Evolutionary conservation across 2,329 filamentous ascomycete genomes (phyloP), one percentile per base, ranked within the genome.

Genomic region (Penicillium capsulatum): DNA sequence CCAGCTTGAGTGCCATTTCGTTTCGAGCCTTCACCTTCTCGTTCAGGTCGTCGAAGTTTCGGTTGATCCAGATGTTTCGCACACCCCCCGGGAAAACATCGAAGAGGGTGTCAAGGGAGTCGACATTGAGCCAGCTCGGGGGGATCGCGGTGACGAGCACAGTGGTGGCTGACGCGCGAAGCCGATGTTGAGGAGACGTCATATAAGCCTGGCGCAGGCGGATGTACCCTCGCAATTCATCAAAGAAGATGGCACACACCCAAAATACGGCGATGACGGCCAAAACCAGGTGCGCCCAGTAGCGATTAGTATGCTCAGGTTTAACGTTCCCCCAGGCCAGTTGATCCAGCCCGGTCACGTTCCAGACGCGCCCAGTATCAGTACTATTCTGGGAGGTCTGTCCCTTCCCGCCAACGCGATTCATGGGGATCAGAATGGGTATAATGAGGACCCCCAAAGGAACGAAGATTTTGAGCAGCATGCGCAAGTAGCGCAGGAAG

Each of bases 41-140:
- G 32, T 86, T 76, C 8, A 98, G 75, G 7, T 83, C 76, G 30
- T 90, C 86, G 51, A 88, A 83, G 59, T 98, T 86, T 45, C 91
- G 80, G 44, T 96, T 98, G 54, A 98, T 82, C 90, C 91, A 98
- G 32, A 98, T 86, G 53, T 97, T 97, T 44, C 87, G 80, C 58
- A 98, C 84, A 19, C 92, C 92, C 14, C 92, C 92, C 0, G 92
- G 92, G 54, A 96, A 97, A 1, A 97, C 90, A 61, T 98, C 92
- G 57, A 94, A 98, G 0, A 98, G 73, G 0, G 84, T 84, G 42
- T 81, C 77, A 3, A 98, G 74, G 0, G 87, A 86, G 31, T 94
- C 82, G 34, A 87, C 78, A 2, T 79, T 88, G 6, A 94, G 79
- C 92, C 92, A 98, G 58, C 94, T 94, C 28, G 77, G 72, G 1